Conservation (phyloP, 768 basidiomycete species). For the Naganishia onofrii region DNA sequence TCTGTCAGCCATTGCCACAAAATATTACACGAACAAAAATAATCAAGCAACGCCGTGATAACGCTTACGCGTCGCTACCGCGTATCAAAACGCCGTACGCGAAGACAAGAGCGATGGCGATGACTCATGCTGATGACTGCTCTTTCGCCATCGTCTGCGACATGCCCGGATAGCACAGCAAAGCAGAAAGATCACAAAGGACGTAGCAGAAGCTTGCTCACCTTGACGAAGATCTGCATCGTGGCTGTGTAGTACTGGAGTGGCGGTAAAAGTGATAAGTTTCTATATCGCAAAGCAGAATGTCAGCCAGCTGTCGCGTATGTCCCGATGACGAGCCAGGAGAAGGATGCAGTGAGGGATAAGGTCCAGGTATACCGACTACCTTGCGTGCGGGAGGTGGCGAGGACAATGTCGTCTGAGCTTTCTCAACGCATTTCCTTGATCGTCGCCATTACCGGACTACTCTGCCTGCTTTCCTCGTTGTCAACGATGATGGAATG, state of each 20-base stretch:
- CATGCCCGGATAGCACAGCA: background rate
- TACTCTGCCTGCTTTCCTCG: background rate
- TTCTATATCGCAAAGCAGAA: background rate
- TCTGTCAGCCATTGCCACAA: conserved; percentile 79
- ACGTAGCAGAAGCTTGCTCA: conserved; percentile 34
- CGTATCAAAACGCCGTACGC: conserved; percentile 14
- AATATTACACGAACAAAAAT: conserved; percentile 52
- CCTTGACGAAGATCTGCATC: conserved; percentile 48
- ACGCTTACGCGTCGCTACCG: conserved; percentile 16
- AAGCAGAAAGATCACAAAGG: background rate
- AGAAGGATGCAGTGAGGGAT: background rate
- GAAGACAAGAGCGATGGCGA: conserved; percentile 26
- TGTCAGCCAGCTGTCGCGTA: background rate
- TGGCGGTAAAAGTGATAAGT: background rate
- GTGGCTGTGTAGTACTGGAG: background rate
- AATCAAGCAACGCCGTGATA: conserved; percentile 8
- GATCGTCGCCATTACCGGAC: background rate
- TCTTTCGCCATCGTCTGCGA: background rate
- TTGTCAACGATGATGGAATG: background rate
- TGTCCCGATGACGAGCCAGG: background rate
- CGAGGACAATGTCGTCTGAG: background rate
- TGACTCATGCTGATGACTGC: conserved; percentile 23
- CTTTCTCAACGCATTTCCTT: background rate
- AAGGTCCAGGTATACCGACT: background rate
- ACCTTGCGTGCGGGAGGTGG: background rate